Percentiles rank a stretch among this genome's conserved stretches.
These are phyloP conservation scores for Citrus reticulata DNA, from an alignment of 345 rosid species.

Conservation along the genomic window DNA sequence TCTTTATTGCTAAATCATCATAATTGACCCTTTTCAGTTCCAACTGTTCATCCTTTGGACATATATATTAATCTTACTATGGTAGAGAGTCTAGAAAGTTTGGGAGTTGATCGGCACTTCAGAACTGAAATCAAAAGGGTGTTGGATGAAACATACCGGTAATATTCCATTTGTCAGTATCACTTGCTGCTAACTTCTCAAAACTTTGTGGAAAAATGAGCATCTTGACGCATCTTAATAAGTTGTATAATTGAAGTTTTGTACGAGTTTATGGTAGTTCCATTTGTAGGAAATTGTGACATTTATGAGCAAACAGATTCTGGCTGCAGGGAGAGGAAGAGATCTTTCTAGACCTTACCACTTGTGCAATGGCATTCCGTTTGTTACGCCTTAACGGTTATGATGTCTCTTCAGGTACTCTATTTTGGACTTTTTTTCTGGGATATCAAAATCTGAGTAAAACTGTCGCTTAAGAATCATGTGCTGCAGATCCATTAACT, in stretches of 20 bases:
- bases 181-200: not conserved
- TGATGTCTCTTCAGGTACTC: constrained; percentile 67
- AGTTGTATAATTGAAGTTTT: not conserved
- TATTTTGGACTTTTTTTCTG: not conserved
- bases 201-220: not conserved
- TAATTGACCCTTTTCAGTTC: constrained; percentile 48
- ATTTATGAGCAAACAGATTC: constrained; percentile 41
- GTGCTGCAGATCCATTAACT: constrained; percentile 49
- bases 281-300: constrained; percentile 12
- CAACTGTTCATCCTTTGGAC: constrained; percentile 64
- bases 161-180: constrained; percentile 10
- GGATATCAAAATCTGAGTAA: not conserved
- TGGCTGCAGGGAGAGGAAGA: constrained; percentile 78
- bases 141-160: constrained; percentile 69
- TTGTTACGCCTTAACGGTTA: constrained; percentile 61
- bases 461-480: not conserved
- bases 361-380: constrained; percentile 81
- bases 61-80: constrained; percentile 50
- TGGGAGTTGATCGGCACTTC: constrained; percentile 71
- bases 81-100: constrained; percentile 56
- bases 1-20: not conserved
- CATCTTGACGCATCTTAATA: not conserved
- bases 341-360: constrained; percentile 49
- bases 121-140: constrained; percentile 43
- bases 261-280: not conserved